phyloP scores from a whole-genome alignment of 164 flowering plant species.

The Stephania cephalantha region DNA sequence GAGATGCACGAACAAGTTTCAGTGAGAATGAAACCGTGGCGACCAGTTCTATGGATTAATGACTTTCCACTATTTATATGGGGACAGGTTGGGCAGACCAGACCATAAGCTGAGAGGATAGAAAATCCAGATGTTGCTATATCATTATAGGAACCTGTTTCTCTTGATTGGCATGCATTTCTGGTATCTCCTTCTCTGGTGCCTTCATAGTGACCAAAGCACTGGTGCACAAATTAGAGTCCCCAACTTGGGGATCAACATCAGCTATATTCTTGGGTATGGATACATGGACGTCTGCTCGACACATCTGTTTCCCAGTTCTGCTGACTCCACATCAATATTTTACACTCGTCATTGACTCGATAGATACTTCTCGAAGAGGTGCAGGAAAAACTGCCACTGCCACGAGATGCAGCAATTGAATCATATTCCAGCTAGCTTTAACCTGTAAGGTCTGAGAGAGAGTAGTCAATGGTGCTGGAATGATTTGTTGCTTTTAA shows the following conservation, averaged over 20 bases:
- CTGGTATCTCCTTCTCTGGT: background rate
- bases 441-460: background rate
- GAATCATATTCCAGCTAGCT: background rate
- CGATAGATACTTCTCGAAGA: background rate
- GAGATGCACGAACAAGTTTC: slow-evolving; percentile 51
- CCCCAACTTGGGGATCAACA: background rate
- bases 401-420: background rate
- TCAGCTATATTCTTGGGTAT: background rate
- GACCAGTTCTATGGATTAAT: slow-evolving; percentile 47
- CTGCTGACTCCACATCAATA: background rate
- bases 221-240: background rate
- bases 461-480: background rate
- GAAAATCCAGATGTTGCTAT: too few species aligned
- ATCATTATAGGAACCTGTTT: background rate
- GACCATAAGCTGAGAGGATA: background rate
- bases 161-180: background rate
- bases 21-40: slow-evolving; percentile 64
- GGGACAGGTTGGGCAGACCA: background rate
- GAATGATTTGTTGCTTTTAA: too few species aligned
- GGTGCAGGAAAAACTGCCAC: background rate
- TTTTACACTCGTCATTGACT: background rate
- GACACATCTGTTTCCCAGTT: background rate
- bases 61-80: background rate
- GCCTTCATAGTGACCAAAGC: background rate
- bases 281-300: background rate